Percentiles rank a stretch among this genome's conserved stretches.
These are phyloP conservation scores for Iris pallida DNA, from an alignment of 116 monocot species.

Conservation along the genomic window DNA sequence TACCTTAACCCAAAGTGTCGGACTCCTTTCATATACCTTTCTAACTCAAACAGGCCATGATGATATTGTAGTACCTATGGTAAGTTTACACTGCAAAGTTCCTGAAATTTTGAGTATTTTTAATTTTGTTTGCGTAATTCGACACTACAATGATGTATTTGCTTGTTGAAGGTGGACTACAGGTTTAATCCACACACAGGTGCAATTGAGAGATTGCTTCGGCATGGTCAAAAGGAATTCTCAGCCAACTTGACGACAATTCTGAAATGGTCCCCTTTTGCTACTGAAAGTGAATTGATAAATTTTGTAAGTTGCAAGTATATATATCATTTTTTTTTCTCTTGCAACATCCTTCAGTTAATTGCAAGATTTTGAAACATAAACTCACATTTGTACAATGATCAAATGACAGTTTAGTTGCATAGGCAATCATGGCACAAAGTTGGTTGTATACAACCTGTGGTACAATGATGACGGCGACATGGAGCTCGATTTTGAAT, in stretches of 20 bases:
- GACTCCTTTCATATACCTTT: slow-evolving; percentile 86
- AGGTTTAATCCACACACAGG: slow-evolving; percentile 31
- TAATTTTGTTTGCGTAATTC: background rate
- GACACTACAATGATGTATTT: background rate
- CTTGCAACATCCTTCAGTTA: too few relatives aligned
- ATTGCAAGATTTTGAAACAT: background rate
- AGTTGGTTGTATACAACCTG: slow-evolving; percentile 57
- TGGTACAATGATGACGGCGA: slow-evolving; percentile 67
- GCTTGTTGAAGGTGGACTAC: slow-evolving; percentile 61
- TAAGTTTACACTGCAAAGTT: slow-evolving; percentile 22
- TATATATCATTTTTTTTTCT: background rate
- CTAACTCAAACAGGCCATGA: slow-evolving; percentile 49
- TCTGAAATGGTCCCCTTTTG: slow-evolving; percentile 85
- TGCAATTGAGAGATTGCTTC: slow-evolving; percentile 21
- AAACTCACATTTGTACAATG: slow-evolving; percentile 10
- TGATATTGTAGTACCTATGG: slow-evolving; percentile 73
- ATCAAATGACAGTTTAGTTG: slow-evolving; percentile 57
- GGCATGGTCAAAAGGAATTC: slow-evolving; percentile 33
- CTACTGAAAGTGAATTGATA: slow-evolving; percentile 55
- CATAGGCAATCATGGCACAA: slow-evolving; percentile 65
- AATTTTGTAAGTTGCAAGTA: slow-evolving; percentile 52
- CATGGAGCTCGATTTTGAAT: slow-evolving; percentile 73
- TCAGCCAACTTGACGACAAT: slow-evolving; percentile 46
- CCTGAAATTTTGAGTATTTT: background rate
- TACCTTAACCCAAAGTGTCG: slow-evolving; percentile 58